phyloP scores from a whole-genome alignment of 2,329 filamentous ascomycete genomes.

The Phyllosticta paracitricarpa region DNA sequence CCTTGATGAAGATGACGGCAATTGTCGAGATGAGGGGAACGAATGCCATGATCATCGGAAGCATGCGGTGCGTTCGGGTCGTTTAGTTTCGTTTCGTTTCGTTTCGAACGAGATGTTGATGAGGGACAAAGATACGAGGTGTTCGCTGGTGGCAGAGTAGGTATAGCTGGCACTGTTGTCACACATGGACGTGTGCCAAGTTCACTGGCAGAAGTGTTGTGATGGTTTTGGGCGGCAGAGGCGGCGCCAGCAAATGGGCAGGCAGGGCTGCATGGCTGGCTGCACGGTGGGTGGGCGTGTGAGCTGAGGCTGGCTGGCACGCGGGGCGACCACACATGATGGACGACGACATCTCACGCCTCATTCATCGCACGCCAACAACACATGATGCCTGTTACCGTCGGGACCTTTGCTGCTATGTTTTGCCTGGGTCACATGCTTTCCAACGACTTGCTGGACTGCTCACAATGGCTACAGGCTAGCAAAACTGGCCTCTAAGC shows the following conservation, averaged over 20 bases:
- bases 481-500: no score
- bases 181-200: neutral
- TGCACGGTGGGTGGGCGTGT: no score
- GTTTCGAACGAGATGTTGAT: neutral
- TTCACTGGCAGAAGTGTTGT: neutral
- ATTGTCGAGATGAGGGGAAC: constrained; percentile 8
- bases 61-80: constrained; percentile 14
- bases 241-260: neutral
- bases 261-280: neutral
- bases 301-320: neutral
- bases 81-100: neutral
- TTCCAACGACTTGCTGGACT: neutral
- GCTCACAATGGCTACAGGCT: no score
- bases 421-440: neutral
- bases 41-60: constrained; percentile 8
- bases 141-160: neutral
- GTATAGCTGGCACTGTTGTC: neutral
- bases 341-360: neutral
- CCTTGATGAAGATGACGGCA: constrained; percentile 12
- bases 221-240: neutral
- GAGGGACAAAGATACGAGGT: neutral
- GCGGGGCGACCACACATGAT: neutral
- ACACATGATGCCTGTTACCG: neutral
- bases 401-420: neutral
- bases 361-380: neutral